Evolutionary conservation across 2,329 filamentous ascomycete genomes (phyloP).

Genomic region (Verticillium dahliae): DNA sequence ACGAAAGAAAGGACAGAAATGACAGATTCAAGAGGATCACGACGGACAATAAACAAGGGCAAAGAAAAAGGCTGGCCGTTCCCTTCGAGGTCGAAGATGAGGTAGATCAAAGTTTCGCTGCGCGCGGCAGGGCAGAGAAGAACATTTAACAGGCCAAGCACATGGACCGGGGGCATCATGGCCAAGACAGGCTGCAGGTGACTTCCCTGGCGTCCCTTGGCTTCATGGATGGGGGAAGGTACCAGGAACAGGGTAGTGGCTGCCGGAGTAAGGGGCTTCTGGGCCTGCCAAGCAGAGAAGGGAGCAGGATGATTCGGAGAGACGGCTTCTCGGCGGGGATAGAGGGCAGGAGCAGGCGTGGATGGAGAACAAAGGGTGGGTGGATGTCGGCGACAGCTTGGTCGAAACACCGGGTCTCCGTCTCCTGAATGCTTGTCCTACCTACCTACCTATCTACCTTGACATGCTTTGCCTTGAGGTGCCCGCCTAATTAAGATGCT

Average conservation of each 20-base stretch:
- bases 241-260: background rate
- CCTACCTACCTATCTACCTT: no score
- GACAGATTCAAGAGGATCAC: background rate
- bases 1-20: background rate
- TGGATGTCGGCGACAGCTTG: background rate
- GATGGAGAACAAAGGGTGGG: background rate
- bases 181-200: background rate
- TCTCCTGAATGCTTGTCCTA: background rate
- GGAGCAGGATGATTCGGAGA: background rate
- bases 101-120: background rate
- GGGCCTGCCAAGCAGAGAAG: background rate
- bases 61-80: background rate
- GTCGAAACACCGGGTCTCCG: background rate
- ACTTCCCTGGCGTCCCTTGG: background rate
- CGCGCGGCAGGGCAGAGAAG: background rate
- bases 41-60: background rate
- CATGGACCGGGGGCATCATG: background rate
- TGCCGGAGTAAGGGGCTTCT: background rate
- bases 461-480: no score
- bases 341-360: background rate
- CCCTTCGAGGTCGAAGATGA: background rate
- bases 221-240: background rate
- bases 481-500: no score
- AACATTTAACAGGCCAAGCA: background rate
- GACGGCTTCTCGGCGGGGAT: background rate